phyloP scores from a whole-genome alignment of 140 eudicot species.

The Bidens hawaiensis region DNA sequence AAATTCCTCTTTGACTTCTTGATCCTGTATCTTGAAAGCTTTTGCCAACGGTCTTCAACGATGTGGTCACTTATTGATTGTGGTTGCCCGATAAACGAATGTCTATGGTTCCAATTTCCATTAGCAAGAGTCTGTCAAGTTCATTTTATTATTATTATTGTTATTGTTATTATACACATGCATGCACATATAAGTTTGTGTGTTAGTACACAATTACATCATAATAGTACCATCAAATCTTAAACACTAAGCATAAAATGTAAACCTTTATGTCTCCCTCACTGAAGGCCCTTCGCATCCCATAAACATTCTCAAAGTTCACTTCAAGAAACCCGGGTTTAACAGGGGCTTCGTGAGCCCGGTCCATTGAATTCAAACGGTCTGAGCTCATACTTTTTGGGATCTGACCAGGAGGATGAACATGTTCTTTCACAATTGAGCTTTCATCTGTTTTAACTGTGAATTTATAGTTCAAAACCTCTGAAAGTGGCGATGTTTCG shows the following conservation, averaged over 20 bases:
- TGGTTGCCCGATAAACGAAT: conserved; percentile 45
- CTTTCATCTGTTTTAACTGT: conserved; percentile 38
- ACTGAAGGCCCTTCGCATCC: conserved; percentile 93
- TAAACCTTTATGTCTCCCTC: conserved; percentile 87
- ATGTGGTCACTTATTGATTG: conserved; percentile 33
- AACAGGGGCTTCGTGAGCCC: conserved; percentile 35
- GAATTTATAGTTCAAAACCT: conserved; percentile 47
- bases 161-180: not conserved
- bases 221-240: not conserved
- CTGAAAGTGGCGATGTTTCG: conserved; percentile 54
- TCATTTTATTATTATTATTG: conserved; percentile 38
- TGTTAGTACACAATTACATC: not conserved
- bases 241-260: not conserved
- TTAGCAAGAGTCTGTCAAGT: conserved; percentile 71
- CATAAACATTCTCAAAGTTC: conserved; percentile 59
- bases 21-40: conserved; percentile 91
- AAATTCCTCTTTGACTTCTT: conserved; percentile 98
- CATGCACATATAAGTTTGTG: not conserved
- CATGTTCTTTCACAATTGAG: conserved; percentile 29
- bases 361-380: conserved; percentile 56
- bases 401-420: conserved; percentile 41
- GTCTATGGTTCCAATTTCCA: conserved; percentile 43
- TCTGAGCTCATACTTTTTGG: conserved; percentile 68
- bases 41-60: conserved; percentile 70
- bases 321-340: conserved; percentile 56